phyloP scores from a whole-genome alignment of 345 rosid species.

The Salix dunnii region DNA sequence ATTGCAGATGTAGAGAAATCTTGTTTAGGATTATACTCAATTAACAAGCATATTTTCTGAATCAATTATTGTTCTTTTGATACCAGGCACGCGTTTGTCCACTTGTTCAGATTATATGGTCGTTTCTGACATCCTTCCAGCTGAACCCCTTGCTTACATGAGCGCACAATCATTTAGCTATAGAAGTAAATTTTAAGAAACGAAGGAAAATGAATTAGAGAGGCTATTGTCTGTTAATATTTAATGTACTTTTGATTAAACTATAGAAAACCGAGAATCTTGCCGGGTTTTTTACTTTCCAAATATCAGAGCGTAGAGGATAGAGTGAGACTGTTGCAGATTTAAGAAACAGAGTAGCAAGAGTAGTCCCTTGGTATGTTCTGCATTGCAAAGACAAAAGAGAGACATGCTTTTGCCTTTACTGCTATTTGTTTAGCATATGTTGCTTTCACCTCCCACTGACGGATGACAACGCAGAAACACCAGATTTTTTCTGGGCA shows the following conservation, averaged over 20 bases:
- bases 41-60: not conserved
- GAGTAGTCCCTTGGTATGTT: constrained; percentile 10
- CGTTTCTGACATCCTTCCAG: not conserved
- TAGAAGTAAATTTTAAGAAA: not conserved
- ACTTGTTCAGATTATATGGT: not conserved
- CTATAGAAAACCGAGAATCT: not conserved
- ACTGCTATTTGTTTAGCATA: not conserved
- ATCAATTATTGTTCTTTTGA: not conserved
- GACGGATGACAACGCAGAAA: not conserved
- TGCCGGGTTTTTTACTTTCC: not conserved
- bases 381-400: constrained; percentile 25
- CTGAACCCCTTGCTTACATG: not conserved
- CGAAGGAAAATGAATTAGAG: not conserved
- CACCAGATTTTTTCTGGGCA: not conserved
- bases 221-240: not conserved
- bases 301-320: not conserved
- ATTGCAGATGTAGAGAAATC: not conserved
- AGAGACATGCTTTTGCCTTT: constrained; percentile 22
- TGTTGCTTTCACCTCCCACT: constrained; percentile 34
- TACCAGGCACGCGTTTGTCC: not conserved
- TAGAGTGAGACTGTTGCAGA: not conserved
- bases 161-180: not conserved
- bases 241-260: not conserved
- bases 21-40: not conserved
- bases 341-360: constrained; percentile 17